Evolutionary conservation across 2,329 filamentous ascomycete genomes (phyloP), one percentile per base, ranked within the genome.

Genomic region (Macroventuria anomochaeta): DNA sequence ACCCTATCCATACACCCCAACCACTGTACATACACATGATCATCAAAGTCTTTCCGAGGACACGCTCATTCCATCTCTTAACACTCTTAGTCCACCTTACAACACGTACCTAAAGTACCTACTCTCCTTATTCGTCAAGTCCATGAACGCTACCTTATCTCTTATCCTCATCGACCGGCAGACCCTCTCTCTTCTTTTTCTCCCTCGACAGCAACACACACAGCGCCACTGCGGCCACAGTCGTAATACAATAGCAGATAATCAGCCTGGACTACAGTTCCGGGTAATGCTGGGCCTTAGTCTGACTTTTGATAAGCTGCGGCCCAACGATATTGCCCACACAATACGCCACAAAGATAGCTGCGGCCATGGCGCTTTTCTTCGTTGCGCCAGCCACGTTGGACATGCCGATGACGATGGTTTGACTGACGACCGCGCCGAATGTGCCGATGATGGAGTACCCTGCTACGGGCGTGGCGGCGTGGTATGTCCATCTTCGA

Each of bases 321-420:
- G 89, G 89, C 0, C 88, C 88, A 20, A 91, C 85, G 43, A 92
- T 91, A 62, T 91, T 91, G 1, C 88, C 84, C 6, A 91, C 85
- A 49, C 87, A 89, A 66, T 91, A 91, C 0, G 87, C 88, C 0
- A 90, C 87, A 58, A 91, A 92, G 1, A 90, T 87, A 0, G 86
- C 85, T 0, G 86, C 85, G 0, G 88, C 87, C 80, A 89, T 90
- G 64, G 88, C 86, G 58, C 85, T 88, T 78, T 91, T 91, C 76
- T 92, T 92, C 0, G 88, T 91, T 20, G 88, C 83, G 13, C 89
- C 89, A 0, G 88, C 88, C 0, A 91, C 87, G 59, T 92, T 92
- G 10, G 84, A 83, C 79, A 84, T 84, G 0, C 81, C 83, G 2
- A 85, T 66, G 0, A 78, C 79, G 34, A 86, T 83, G 2, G 82